These are phyloP conservation scores for Nitzschia sp. DNA, from an alignment of 108 stramenopile genomes.

Conservation along the genomic window DNA sequence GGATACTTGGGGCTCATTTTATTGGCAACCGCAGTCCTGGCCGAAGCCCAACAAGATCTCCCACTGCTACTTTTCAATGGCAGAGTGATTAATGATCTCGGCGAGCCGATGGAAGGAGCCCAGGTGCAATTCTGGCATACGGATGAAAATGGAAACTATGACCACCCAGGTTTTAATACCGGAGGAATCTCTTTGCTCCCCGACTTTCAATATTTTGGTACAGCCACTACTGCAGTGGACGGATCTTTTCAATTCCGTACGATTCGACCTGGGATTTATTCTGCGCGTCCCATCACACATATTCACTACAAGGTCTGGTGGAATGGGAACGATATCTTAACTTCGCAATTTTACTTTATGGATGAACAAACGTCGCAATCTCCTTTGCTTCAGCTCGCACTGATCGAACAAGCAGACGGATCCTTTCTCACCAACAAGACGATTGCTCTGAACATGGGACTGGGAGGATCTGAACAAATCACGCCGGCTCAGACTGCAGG, in stretches of 20 bases:
- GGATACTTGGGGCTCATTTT: neutral
- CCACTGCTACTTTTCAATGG: constrained; percentile 20
- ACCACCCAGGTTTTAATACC: constrained; percentile 16
- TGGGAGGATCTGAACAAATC: neutral
- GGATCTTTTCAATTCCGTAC: constrained; percentile 25
- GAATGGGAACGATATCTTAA: constrained; percentile 19
- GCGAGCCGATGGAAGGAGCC: constrained; percentile 24
- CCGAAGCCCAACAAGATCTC: constrained; percentile 5
- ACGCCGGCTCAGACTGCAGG: constrained; percentile 18
- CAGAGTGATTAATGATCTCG: constrained; percentile 16
- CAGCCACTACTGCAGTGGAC: constrained; percentile 8
- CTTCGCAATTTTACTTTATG: constrained; percentile 29
- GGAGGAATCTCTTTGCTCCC: neutral
- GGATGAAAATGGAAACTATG: constrained; percentile 26
- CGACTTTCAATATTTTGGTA: constrained; percentile 31
- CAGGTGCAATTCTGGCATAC: constrained; percentile 40
- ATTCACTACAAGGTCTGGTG: constrained; percentile 32
- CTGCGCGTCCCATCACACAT: constrained; percentile 21
- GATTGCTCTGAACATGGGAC: constrained; percentile 3
- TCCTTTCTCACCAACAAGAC: constrained; percentile 23
- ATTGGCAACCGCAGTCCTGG: neutral
- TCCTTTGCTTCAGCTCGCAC: constrained; percentile 12
- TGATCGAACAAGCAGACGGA: constrained; percentile 9
- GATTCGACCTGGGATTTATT: constrained; percentile 26
- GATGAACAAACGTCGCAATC: constrained; percentile 11